Evolutionary conservation across 805 yeast species (phyloP).

Genomic region (Isabelozyma gotoi): DNA sequence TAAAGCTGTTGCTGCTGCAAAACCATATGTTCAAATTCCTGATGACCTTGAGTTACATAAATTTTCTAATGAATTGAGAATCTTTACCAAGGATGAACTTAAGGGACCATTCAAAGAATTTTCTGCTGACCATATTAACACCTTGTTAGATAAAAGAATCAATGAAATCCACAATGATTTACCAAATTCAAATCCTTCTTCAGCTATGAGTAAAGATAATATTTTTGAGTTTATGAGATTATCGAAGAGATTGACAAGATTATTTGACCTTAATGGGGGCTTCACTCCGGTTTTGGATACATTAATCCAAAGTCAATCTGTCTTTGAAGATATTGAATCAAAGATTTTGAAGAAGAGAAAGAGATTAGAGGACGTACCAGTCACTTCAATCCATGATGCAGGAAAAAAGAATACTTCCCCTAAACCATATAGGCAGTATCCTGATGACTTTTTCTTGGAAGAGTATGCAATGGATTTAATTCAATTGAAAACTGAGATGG

Average conservation of each 20-base stretch:
- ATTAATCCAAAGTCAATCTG: conserved; percentile 47
- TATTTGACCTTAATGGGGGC: conserved; percentile 56
- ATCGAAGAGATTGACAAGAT: conserved; percentile 16
- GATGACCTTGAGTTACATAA: conserved; percentile 15
- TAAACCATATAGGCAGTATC: conserved; percentile 25
- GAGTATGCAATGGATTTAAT: conserved; percentile 31
- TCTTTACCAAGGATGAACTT: conserved; percentile 18
- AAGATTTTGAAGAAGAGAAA: conserved; percentile 5
- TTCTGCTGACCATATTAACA: conserved; percentile 11
- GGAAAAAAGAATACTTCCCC: not conserved
- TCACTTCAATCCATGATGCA: not conserved
- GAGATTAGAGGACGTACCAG: not conserved
- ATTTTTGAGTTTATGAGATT: conserved; percentile 13
- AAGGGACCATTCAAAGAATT: conserved; percentile 6
- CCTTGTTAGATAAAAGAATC: conserved; percentile 13
- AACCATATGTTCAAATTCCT: conserved; percentile 15
- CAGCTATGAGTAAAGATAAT: conserved; percentile 12
- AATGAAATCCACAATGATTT: conserved; percentile 12
- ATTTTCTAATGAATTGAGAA: conserved; percentile 15
- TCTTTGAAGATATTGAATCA: conserved; percentile 23
- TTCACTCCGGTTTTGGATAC: conserved; percentile 59
- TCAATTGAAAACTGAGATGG: conserved; percentile 18
- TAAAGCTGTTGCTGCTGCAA: conserved; percentile 2
- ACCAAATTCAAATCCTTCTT: conserved; percentile 9
- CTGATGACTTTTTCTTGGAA: conserved; percentile 32